Evolutionary conservation across 352 stramenopile species (phyloP), one percentile per base, ranked within the genome.

Genomic region (Phytophthora capsici): DNA sequence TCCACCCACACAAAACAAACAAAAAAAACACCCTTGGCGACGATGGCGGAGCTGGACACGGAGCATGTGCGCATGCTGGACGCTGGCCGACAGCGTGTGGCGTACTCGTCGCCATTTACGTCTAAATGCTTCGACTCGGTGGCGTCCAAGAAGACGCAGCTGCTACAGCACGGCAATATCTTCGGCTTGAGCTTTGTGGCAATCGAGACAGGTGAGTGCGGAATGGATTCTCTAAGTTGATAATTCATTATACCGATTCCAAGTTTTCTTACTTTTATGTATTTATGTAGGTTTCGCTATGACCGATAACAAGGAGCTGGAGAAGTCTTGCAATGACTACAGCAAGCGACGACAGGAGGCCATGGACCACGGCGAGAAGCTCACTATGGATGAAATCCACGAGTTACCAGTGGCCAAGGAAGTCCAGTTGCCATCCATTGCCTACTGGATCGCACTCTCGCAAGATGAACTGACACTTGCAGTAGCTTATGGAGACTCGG

Each of bases 31-130:
- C 20, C 23, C 48, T 23, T 14, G 60, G 50, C 34, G 43, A 60
- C 50, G 28, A 74, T 70, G 69, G 62, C 65, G 63, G 77, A 86
- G 77, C 57, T 75, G 51, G 85, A 88, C 68, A 82, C 79, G 20
- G 85, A 93, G 58, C 82, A 93, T 55, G 85, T 93, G 50, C 85
- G 85, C 72, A 82, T 93, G 75, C 57, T 93, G 49, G 81, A 90
- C 52, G 80, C 78, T 17, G 85, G 85, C 19, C 78, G 80, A 40
- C 66, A 89, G 50, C 70, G 68, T 53, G 48, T 82, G 6, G 60
- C 57, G n/a, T 84, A 81, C 65, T 52, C 70, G 41, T 72, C 71
- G 53, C 57, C 69, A 20, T 38, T 66, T 19, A 69, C 47, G n/a
- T 63, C 70, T 8, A 55, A 38, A 49, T 44, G 55, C 51, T 77